These are phyloP conservation scores for Kappamyces sp. DNA, from an alignment of 192 early-diverging fungal genomes.

Conservation along the genomic window DNA sequence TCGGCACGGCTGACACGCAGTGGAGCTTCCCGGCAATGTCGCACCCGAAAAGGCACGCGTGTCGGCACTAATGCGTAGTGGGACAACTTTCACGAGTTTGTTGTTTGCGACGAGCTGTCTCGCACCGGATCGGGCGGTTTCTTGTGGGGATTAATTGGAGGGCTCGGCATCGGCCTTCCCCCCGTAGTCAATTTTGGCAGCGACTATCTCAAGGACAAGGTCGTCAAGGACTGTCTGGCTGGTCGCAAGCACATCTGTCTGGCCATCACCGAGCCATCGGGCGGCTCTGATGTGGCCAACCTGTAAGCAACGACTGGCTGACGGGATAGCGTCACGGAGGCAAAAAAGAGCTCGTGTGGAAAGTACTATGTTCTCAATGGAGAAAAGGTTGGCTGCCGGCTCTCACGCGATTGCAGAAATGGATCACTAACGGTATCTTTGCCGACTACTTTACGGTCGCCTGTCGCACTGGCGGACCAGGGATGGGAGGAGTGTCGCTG, in stretches of 20 bases:
- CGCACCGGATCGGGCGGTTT: slow-evolving; percentile 78
- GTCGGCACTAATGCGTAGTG: slow-evolving; percentile 32
- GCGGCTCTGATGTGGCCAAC: slow-evolving; percentile 69
- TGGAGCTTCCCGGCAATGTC: slow-evolving; percentile 31
- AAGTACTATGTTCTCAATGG: slow-evolving; percentile 69
- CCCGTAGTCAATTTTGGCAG: slow-evolving; percentile 67
- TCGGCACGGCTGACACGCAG: too few relatives aligned
- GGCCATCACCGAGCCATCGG: slow-evolving; percentile 70
- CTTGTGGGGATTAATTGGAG: slow-evolving; percentile 71
- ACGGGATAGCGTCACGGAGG: slow-evolving; percentile 33
- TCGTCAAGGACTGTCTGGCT: slow-evolving; percentile 58
- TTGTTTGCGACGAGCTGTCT: slow-evolving; percentile 72
- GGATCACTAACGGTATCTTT: slow-evolving; percentile 67
- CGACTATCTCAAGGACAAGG: slow-evolving; percentile 58
- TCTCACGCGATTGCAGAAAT: slow-evolving; percentile 10
- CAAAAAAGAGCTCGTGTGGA: slow-evolving; percentile 60
- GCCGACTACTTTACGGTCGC: slow-evolving; percentile 81
- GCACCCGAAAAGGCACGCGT: slow-evolving; percentile 12
- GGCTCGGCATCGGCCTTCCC: slow-evolving; percentile 64
- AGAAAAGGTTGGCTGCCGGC: slow-evolving; percentile 52
- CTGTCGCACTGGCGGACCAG: slow-evolving; percentile 64
- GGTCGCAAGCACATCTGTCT: slow-evolving; percentile 76
- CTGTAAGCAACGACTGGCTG: slow-evolving; percentile 21
- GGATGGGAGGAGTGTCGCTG: slow-evolving; percentile 73
- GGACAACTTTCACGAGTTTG: slow-evolving; percentile 65